Evolutionary conservation across 164 flowering plant species (phyloP).

Genomic region (Umbilicus rupestris): DNA sequence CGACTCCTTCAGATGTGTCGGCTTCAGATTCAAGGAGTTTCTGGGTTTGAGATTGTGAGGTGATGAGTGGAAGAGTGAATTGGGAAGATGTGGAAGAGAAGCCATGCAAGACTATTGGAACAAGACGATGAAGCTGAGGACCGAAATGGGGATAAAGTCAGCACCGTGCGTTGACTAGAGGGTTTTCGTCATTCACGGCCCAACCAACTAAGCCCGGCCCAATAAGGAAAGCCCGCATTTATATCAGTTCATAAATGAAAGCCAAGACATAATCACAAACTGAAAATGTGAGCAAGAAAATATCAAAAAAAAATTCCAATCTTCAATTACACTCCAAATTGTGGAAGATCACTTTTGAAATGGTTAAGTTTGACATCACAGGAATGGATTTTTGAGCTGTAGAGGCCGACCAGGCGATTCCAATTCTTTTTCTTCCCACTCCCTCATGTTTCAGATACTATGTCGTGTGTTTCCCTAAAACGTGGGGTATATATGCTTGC

Average conservation of each 20-base stretch:
- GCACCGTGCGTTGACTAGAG: neutral
- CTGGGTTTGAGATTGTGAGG: constrained; percentile 9
- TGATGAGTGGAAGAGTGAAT: constrained; percentile 15
- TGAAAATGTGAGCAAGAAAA: neutral
- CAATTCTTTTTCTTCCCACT: constrained; percentile 28
- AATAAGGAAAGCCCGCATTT: neutral
- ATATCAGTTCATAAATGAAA: too few relatives aligned
- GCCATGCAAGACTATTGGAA: constrained; percentile 26
- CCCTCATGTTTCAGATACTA: constrained; percentile 18
- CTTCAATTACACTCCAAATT: neutral
- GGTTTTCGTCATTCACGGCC: neutral
- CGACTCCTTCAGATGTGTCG: constrained; percentile 1
- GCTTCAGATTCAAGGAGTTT: constrained; percentile 16
- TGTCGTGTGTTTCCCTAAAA: constrained; percentile 6
- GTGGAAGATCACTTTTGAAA: neutral
- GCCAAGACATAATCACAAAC: neutral
- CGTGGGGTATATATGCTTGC: neutral
- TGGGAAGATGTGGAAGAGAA: constrained; percentile 25
- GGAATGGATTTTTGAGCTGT: constrained; percentile 9
- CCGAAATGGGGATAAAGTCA: neutral
- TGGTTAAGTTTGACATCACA: neutral
- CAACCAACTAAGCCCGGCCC: neutral
- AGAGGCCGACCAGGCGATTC: constrained; percentile 46
- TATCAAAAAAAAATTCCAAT: neutral
- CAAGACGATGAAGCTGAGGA: neutral